Percentiles rank a stretch among this genome's conserved stretches.
phyloP scores from a whole-genome alignment of 1,284 basidiomycete genomes.

The Stereum hirsutum region DNA sequence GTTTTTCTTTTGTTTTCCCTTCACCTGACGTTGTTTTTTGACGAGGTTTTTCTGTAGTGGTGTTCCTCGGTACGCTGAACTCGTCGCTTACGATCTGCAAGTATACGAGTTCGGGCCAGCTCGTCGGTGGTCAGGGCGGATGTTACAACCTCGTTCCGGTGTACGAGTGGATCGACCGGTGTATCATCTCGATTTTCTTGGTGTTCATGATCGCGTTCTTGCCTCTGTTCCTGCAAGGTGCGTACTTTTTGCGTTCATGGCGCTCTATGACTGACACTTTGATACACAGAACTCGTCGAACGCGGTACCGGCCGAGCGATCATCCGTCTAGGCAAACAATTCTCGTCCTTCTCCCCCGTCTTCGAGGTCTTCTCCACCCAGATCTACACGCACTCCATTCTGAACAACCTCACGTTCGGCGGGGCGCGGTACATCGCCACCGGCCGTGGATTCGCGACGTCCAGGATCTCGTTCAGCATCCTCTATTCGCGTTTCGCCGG shows the following conservation, averaged over 20 bases:
- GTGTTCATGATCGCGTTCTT: constrained; percentile 95
- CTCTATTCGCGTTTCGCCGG: constrained; percentile 95
- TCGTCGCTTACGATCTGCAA: constrained; percentile 71
- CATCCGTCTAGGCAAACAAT: constrained; percentile 85
- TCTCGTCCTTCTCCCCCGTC: constrained; percentile 85
- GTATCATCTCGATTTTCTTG: constrained; percentile 93
- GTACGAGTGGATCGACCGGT: constrained; percentile 88
- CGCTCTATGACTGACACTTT: too few species aligned
- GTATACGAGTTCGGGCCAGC: constrained; percentile 64
- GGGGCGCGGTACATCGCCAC: constrained; percentile 97
- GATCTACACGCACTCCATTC: constrained; percentile 92
- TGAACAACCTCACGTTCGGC: constrained; percentile 92
- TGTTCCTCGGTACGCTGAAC: constrained; percentile 88
- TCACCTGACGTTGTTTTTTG: too few species aligned
- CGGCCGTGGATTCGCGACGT: constrained; percentile 95
- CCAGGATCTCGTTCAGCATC: constrained; percentile 87
- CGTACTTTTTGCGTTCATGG: background rate
- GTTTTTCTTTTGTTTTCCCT: constrained; percentile 20
- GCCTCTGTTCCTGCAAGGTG: constrained; percentile 89
- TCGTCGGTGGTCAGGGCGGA: constrained; percentile 68
- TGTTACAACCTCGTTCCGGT: constrained; percentile 90
- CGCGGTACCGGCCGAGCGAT: constrained; percentile 86
- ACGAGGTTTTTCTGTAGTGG: constrained; percentile 59
- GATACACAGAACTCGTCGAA: constrained; percentile 73
- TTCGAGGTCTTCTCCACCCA: constrained; percentile 97